These are phyloP conservation scores for Yamadazyma sp. DNA, from an alignment of 1,139 yeast species.

Conservation along the genomic window DNA sequence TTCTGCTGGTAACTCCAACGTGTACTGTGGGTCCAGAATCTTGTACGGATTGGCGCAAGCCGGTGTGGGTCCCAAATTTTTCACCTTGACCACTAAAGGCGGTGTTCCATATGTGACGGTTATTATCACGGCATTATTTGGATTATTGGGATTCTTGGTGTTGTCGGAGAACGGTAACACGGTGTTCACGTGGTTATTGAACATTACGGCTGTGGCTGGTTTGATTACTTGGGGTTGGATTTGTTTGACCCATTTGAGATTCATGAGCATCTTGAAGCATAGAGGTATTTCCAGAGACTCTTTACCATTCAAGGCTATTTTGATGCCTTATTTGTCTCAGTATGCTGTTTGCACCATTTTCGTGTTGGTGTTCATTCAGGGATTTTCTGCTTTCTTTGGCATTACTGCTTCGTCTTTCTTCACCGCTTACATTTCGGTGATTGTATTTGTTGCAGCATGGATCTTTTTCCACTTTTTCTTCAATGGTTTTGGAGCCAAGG, in stretches of 20 bases:
- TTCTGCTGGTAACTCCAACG: slow-evolving; percentile 81
- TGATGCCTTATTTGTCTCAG: slow-evolving; percentile 65
- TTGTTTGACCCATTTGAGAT: slow-evolving; percentile 62
- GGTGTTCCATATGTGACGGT: slow-evolving; percentile 74
- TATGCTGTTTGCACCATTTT: slow-evolving; percentile 53
- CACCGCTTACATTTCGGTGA: slow-evolving; percentile 64
- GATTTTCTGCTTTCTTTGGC: slow-evolving; percentile 60
- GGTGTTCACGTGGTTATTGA: slow-evolving; percentile 83
- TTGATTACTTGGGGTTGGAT: slow-evolving; percentile 74
- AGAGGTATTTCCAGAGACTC: slow-evolving; percentile 64
- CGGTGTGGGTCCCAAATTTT: slow-evolving; percentile 59
- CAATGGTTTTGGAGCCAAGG: slow-evolving; percentile 36
- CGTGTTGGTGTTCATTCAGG: slow-evolving; percentile 66
- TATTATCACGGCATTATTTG: slow-evolving; percentile 56
- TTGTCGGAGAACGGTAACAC: slow-evolving; percentile 57
- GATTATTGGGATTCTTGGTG: slow-evolving; percentile 69
- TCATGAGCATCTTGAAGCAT: slow-evolving; percentile 58
- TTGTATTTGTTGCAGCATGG: slow-evolving; percentile 55
- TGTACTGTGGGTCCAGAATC: slow-evolving; percentile 75
- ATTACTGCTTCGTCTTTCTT: slow-evolving; percentile 58
- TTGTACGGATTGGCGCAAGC: slow-evolving; percentile 64
- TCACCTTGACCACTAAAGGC: slow-evolving; percentile 49
- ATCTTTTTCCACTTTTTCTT: slow-evolving; percentile 50
- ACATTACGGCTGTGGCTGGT: slow-evolving; percentile 77
- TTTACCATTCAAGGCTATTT: slow-evolving; percentile 67